These are phyloP conservation scores for Neodidymelliopsis sp. DNA, from an alignment of 2,329 filamentous ascomycete genomes.

Conservation along the genomic window DNA sequence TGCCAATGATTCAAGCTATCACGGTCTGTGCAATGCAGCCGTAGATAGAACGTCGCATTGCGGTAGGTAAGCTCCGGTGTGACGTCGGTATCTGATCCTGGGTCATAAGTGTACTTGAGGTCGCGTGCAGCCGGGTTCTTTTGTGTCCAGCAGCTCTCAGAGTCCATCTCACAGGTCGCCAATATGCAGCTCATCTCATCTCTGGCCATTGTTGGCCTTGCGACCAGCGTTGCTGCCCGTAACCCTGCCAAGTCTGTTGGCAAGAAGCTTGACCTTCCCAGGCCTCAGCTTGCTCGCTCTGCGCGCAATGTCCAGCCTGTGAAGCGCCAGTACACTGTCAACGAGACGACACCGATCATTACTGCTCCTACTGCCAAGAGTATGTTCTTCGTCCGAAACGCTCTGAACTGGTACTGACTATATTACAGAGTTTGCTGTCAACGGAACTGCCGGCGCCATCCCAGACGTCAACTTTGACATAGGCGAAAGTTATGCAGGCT, in stretches of 20 bases:
- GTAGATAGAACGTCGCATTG: slow-evolving; percentile 20
- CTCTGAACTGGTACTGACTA: slow-evolving; percentile 6
- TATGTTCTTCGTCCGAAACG: background rate
- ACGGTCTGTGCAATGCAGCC: slow-evolving; percentile 12
- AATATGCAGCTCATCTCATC: slow-evolving; percentile 45
- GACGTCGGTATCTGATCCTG: slow-evolving; percentile 12
- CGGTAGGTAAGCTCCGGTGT: slow-evolving; percentile 8
- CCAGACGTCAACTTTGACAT: slow-evolving; percentile 59
- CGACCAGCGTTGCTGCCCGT: slow-evolving; percentile 35
- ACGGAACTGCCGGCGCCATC: slow-evolving; percentile 48
- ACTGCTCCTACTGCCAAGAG: slow-evolving; percentile 23
- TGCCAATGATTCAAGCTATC: slow-evolving; percentile 10
- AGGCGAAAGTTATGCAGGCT: slow-evolving; percentile 54
- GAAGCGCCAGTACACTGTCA: slow-evolving; percentile 31
- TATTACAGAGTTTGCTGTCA: slow-evolving; percentile 44
- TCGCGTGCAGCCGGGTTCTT: background rate
- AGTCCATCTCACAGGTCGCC: slow-evolving; percentile 2
- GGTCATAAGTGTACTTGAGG: slow-evolving; percentile 11
- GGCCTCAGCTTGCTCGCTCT: slow-evolving; percentile 35
- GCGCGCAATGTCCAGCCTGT: slow-evolving; percentile 24
- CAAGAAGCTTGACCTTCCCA: slow-evolving; percentile 39
- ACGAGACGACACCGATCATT: slow-evolving; percentile 43
- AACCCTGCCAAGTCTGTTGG: slow-evolving; percentile 37
- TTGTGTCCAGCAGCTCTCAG: slow-evolving; percentile 8
- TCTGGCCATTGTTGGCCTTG: slow-evolving; percentile 39